Evolutionary conservation across 352 stramenopile genomes (phyloP).

Genomic region (Globisporangium solare): DNA sequence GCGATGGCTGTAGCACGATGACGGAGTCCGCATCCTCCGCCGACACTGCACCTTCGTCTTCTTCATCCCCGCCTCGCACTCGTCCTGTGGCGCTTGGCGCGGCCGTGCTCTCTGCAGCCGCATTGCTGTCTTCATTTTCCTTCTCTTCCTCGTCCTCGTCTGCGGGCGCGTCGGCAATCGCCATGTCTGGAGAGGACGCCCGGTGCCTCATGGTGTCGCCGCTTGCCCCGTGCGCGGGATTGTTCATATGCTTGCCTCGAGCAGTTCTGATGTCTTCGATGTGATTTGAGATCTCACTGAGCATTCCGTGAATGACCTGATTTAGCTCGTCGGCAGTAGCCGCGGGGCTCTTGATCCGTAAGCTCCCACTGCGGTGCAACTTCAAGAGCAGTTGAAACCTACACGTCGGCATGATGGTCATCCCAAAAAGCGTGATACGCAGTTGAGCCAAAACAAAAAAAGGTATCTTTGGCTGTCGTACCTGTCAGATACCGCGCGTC

Average conservation of each 20-base stretch:
- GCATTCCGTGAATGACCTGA: conserved; percentile 25
- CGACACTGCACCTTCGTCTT: conserved; percentile 3
- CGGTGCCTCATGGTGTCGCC: conserved; percentile 9
- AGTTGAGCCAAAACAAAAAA: background rate
- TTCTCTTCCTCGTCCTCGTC: conserved; percentile 1
- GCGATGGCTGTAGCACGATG: background rate
- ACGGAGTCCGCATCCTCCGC: background rate
- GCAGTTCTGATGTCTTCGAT: conserved; percentile 12
- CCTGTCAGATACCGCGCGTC: conserved; percentile 36
- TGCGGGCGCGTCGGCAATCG: background rate
- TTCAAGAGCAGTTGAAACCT: conserved; percentile 39
- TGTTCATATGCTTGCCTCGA: conserved; percentile 9
- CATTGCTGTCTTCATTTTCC: conserved; percentile 6
- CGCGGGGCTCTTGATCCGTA: conserved; percentile 27
- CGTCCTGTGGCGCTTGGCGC: background rate
- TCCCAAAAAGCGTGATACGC: background rate
- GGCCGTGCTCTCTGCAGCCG: conserved; percentile 5
- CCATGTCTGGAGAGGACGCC: background rate
- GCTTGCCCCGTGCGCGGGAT: background rate
- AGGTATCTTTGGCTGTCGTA: conserved; percentile 13
- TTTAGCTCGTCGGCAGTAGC: conserved; percentile 18
- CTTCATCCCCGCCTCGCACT: conserved; percentile 7
- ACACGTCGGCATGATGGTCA: background rate
- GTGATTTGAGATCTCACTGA: conserved; percentile 19
- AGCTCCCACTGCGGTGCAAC: conserved; percentile 25